These are phyloP conservation scores for Saururus chinensis DNA, from an alignment of 164 flowering plant species.

Conservation along the genomic window DNA sequence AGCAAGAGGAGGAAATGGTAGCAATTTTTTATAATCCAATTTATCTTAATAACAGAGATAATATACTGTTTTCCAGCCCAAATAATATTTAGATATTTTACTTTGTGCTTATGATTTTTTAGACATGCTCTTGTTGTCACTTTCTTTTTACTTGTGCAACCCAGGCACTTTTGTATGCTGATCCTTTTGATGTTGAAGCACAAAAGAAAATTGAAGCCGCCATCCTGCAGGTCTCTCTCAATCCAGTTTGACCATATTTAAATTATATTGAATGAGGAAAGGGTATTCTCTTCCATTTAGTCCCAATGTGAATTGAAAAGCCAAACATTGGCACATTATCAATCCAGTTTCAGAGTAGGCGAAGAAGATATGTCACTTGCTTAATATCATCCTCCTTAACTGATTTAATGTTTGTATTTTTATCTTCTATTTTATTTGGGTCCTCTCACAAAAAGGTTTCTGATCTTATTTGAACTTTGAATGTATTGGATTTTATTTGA, in stretches of 20 bases:
- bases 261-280: background rate
- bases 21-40: conserved; percentile 15
- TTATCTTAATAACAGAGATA: background rate
- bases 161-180: conserved; percentile 85
- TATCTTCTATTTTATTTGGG: no score
- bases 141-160: no score
- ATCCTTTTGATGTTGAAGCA: conserved; percentile 96
- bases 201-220: conserved; percentile 97
- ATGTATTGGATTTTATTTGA: no score
- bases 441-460: no score
- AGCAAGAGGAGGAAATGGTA: conserved; percentile 78
- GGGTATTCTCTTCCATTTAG: background rate
- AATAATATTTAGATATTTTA: background rate
- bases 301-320: background rate
- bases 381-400: no score
- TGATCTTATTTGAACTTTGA: no score
- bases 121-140: no score
- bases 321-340: no score
- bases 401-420: no score
- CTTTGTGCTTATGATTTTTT: background rate
- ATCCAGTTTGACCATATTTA: no score
- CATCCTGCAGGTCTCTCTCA: conserved; percentile 67
- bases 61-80: background rate
- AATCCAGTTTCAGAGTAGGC: no score
- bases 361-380: no score